A percentile compares a stretch with the other conserved stretches of the same genome.
Conservation (phyloP, 192 early-diverging fungal species). For the Coemansia sp. region DNA sequence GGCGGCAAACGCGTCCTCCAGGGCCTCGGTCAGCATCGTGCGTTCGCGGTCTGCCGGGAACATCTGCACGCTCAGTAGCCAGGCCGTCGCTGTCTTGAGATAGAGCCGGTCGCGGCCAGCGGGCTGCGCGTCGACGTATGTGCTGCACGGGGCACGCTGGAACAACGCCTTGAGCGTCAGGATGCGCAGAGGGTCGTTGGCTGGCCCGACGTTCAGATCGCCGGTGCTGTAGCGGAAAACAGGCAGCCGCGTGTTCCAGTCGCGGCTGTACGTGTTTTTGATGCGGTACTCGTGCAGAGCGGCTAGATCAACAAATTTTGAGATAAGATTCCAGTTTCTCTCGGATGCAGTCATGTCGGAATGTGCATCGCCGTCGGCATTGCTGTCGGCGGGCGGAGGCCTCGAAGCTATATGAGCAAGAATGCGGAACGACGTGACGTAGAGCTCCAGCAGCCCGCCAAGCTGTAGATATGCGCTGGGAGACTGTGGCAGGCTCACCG, state of each 20-base stretch:
- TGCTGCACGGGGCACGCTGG: constrained; percentile 32
- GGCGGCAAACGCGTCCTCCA: constrained; percentile 52
- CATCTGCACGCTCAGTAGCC: constrained; percentile 44
- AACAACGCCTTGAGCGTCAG: constrained; percentile 36
- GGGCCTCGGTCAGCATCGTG: constrained; percentile 46
- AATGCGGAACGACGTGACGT: constrained; percentile 31
- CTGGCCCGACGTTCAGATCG: constrained; percentile 51
- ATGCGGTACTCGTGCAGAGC: constrained; percentile 46
- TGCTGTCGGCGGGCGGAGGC: neutral
- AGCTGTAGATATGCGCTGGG: constrained; percentile 46
- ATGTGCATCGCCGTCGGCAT: neutral
- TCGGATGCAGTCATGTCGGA: neutral
- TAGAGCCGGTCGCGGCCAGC: constrained; percentile 38
- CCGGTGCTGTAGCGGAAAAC: constrained; percentile 41
- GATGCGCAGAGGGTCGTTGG: constrained; percentile 46
- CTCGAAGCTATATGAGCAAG: constrained; percentile 1
- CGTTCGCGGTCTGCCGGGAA: constrained; percentile 44
- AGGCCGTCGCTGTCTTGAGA: constrained; percentile 38
- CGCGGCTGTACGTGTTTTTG: constrained; percentile 48
- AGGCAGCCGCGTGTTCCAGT: constrained; percentile 33
- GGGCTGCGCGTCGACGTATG: constrained; percentile 37
- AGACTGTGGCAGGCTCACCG: constrained; percentile 30
- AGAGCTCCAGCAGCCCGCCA: constrained; percentile 48
- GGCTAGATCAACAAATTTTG: constrained; percentile 16
- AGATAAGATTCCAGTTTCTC: constrained; percentile 29